phyloP scores from a whole-genome alignment of 257 asterid genomes.

The Solanum dulcamara region DNA sequence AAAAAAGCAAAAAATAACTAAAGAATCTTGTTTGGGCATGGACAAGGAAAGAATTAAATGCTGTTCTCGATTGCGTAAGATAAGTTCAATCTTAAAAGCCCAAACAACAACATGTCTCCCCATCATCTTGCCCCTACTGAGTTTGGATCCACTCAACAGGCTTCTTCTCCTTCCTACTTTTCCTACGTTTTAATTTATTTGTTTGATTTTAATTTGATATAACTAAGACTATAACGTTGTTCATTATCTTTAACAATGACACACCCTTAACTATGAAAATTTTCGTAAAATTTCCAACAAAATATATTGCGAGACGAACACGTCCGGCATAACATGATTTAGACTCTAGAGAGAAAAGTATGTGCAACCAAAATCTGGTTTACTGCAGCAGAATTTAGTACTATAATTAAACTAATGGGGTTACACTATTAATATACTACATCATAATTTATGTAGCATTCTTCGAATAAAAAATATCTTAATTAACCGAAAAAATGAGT shows the following conservation, averaged over 20 bases:
- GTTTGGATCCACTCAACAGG: not conserved
- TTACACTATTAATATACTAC: not conserved
- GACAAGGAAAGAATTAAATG: not conserved
- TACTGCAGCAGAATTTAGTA: not conserved
- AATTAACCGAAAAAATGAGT: constrained; percentile 39
- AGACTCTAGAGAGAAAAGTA: not conserved
- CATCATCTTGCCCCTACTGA: not conserved
- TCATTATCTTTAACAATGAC: too few relatives aligned
- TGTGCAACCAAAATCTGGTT: not conserved
- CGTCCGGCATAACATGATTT: not conserved
- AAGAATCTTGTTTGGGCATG: not conserved
- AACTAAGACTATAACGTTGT: too few relatives aligned
- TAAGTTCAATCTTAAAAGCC: not conserved
- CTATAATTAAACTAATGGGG: not conserved
- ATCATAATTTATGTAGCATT: not conserved
- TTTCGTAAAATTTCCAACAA: not conserved
- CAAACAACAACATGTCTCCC: not conserved
- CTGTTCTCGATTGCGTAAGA: not conserved
- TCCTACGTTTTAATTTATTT: too few relatives aligned
- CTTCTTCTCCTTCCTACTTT: not conserved
- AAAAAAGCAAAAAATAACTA: not conserved
- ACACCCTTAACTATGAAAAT: too few relatives aligned
- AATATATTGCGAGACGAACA: not conserved
- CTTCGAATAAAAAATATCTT: constrained; percentile 29
- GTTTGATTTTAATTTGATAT: too few relatives aligned